Conservation (phyloP, 495 filamentous ascomycete genomes). For the Penicillium goetzii region DNA sequence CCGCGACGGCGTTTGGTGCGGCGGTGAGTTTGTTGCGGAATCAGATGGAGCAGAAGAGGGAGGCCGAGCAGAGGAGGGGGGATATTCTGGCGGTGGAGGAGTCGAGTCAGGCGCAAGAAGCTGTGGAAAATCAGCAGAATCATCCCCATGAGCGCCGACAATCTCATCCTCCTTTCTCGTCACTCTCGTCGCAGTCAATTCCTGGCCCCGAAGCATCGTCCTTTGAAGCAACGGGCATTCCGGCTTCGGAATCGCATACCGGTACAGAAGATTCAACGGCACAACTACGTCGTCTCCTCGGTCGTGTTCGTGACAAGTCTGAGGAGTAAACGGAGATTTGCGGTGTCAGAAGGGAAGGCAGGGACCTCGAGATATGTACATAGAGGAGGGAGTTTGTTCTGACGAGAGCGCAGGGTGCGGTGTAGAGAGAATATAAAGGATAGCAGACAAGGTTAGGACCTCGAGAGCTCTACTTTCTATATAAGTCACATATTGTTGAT, state of each 20-base stretch:
- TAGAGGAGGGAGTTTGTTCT: background rate
- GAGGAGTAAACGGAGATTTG: conserved; percentile 4
- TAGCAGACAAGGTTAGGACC: background rate
- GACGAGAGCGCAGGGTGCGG: background rate
- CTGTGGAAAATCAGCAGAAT: background rate
- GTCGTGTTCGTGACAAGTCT: conserved; percentile 26
- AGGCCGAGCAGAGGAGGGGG: conserved; percentile 1
- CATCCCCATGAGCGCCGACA: conserved; percentile 2
- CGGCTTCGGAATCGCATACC: conserved; percentile 19
- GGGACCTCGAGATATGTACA: background rate
- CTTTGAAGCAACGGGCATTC: conserved; percentile 28
- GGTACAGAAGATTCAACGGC: conserved; percentile 22
- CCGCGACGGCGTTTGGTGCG: conserved; percentile 23
- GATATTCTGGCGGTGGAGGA: background rate
- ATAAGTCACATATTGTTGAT: background rate
- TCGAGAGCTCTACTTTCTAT: background rate
- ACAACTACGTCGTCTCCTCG: conserved; percentile 31
- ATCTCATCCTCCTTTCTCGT: conserved; percentile 23
- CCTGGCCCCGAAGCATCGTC: conserved; percentile 29
- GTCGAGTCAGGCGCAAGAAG: conserved; percentile 1
- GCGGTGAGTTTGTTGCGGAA: conserved; percentile 27
- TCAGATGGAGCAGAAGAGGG: conserved; percentile 30
- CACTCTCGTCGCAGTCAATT: conserved; percentile 23
- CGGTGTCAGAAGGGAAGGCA: background rate
- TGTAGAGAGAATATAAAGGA: background rate